Evolutionary conservation across 345 rosid species (phyloP).

Genomic region (Populus davidiana): DNA sequence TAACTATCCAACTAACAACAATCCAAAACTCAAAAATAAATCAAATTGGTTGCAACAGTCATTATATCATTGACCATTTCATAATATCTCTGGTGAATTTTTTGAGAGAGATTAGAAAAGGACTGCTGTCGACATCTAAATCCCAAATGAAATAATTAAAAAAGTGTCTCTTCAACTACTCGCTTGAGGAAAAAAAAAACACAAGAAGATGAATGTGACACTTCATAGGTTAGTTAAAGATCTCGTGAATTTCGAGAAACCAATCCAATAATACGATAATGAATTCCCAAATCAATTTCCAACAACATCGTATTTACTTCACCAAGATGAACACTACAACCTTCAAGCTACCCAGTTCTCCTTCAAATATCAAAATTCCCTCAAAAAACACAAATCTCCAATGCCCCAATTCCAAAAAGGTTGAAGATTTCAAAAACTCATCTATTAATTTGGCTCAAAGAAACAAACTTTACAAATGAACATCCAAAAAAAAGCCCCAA

Average conservation of each 20-base stretch:
- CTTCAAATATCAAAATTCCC: neutral
- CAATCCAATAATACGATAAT: slow-evolving; percentile 10
- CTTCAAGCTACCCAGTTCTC: neutral
- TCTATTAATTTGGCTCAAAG: neutral
- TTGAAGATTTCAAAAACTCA: neutral
- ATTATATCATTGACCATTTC: slow-evolving; percentile 13
- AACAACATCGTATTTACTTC: slow-evolving; percentile 7
- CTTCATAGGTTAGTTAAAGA: slow-evolving; percentile 1
- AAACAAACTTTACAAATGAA: neutral
- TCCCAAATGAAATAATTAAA: slow-evolving; percentile 11
- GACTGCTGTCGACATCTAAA: slow-evolving; percentile 13
- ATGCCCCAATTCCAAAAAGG: neutral
- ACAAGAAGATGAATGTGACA: slow-evolving; percentile 13
- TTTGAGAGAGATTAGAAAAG: neutral
- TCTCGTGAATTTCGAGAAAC: slow-evolving; percentile 21
- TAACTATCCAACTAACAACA: slow-evolving; percentile 9
- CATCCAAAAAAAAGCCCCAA: neutral
- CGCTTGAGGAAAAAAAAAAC: neutral
- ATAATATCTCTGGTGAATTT: neutral
- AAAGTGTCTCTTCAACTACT: neutral
- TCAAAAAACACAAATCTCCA: neutral
- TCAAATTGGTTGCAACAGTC: slow-evolving; percentile 20
- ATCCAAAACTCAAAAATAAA: neutral
- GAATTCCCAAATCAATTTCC: slow-evolving; percentile 12
- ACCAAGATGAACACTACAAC: neutral